A percentile compares a stretch with the other conserved stretches of the same genome.
Evolutionary conservation across 495 filamentous ascomycete genomes (phyloP).

Genomic region (Aspergillus avenaceus): DNA sequence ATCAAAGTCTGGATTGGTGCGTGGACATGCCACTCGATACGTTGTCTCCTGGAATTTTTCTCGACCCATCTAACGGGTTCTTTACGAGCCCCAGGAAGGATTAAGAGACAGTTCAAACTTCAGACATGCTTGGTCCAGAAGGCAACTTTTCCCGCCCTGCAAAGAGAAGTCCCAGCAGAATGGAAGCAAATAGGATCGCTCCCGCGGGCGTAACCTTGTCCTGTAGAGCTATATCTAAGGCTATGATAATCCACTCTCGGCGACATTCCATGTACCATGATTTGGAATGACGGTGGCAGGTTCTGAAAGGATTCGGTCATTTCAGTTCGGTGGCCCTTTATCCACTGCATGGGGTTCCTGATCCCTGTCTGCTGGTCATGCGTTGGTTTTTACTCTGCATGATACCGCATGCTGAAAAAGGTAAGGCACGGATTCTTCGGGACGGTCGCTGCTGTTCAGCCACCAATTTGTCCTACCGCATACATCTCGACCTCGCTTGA

Average conservation of each 20-base stretch:
- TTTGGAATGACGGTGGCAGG: not conserved
- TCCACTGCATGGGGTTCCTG: too few species aligned
- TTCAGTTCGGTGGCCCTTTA: not conserved
- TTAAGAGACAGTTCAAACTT: too few species aligned
- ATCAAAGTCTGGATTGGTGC: not conserved
- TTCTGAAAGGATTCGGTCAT: not conserved
- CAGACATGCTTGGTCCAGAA: too few species aligned
- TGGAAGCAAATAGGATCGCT: conserved; percentile 5
- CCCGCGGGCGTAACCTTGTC: not conserved
- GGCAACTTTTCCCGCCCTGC: not conserved
- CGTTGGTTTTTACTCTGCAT: not conserved
- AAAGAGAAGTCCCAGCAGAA: not conserved
- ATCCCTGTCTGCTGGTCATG: not conserved
- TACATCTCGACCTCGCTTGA: not conserved
- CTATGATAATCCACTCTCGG: not conserved
- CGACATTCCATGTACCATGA: not conserved
- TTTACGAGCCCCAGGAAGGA: too few species aligned
- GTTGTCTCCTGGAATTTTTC: too few species aligned
- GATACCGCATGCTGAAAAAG: not conserved
- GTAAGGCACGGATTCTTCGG: not conserved
- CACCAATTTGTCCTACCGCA: not conserved
- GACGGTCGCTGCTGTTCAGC: not conserved
- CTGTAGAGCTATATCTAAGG: not conserved
- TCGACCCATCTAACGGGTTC: too few species aligned
- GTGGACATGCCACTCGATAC: too few species aligned